Base-by-base conservation (phyloP, 306 rosid genomes). In the Erythrophleum fordii region DNA sequence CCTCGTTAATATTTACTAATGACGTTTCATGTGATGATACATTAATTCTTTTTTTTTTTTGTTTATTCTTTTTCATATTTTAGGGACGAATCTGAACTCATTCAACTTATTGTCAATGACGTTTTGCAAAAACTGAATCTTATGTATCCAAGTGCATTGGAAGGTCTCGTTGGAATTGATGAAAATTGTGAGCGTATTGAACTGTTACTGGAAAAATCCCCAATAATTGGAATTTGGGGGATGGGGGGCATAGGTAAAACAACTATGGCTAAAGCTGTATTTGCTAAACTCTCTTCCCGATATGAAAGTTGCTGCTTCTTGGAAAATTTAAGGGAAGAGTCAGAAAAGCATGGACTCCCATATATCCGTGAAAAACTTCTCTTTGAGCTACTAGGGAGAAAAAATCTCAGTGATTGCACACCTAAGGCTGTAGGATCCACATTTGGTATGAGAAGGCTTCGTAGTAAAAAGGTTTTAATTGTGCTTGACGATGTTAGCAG, bases 401-500 rank as follows among this genome's bases (percentile, higher is more conserved):
- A n/a, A n/a, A n/a, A n/a, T n/a, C n/a, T 5, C 5, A 35, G n/a
- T 35, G 39, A 35, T 2, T 2, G 39, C 39, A 35, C 39, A 35
- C 39, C 39, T 35, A 35, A 35, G 5, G 39, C 5, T 35, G 5
- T 35, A 5, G 39, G 39, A 41, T 41, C 45, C 45, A 4, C 3
- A 4, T 8, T 41, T 41, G 5, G 56, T 8, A 5, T 0, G 11
- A 46, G 25, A 23, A 20, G 55, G 28, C 68, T 83, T 0, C 29
- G 11, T 17, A 10, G 62, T 0, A 83, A 58, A 55, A 83, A 26
- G 59, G 60, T 55, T 58, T 48, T 83, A 0, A 20, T 79, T 16
- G 80, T 73, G 10, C n/a, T 83, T 11, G 86, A 78, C 65, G 72
- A 83, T 65, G 83, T 78, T 0, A 5, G 18, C 7, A 49, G 4